Conservation (phyloP, 140 eudicot genomes). For the Bidens hawaiensis region DNA sequence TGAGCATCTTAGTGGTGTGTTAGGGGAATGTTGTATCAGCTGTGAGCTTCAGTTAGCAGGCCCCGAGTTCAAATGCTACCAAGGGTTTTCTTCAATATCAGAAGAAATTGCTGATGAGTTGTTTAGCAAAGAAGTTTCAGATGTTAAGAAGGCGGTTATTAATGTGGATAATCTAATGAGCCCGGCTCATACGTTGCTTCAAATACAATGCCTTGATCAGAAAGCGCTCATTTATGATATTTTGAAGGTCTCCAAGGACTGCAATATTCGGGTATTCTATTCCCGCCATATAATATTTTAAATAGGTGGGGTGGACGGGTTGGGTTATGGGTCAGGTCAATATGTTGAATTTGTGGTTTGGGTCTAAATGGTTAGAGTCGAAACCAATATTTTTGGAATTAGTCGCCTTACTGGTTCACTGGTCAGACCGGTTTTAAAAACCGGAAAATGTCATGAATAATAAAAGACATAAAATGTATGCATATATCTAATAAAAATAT, state of each 20-base stretch:
- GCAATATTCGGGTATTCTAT: constrained; percentile 49
- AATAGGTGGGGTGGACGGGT: too few species aligned
- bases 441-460: too few species aligned
- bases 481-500: too few species aligned
- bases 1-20: constrained; percentile 36
- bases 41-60: constrained; percentile 75
- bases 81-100: constrained; percentile 46
- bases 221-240: constrained; percentile 75
- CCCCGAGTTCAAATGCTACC: constrained; percentile 50
- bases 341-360: too few species aligned
- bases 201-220: constrained; percentile 70
- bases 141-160: constrained; percentile 42
- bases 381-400: too few species aligned
- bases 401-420: too few species aligned
- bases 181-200: constrained; percentile 79
- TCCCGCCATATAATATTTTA: neutral
- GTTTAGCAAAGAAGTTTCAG: constrained; percentile 29
- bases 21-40: constrained; percentile 66
- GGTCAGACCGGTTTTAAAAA: too few species aligned
- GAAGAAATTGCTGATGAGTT: constrained; percentile 52
- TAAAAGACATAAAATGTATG: too few species aligned
- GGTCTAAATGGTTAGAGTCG: too few species aligned
- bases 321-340: too few species aligned
- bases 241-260: constrained; percentile 62
- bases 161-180: constrained; percentile 65